Evolutionary conservation across 2,329 filamentous ascomycete genomes (phyloP).

Genomic region (Botrytis hyacinthi): DNA sequence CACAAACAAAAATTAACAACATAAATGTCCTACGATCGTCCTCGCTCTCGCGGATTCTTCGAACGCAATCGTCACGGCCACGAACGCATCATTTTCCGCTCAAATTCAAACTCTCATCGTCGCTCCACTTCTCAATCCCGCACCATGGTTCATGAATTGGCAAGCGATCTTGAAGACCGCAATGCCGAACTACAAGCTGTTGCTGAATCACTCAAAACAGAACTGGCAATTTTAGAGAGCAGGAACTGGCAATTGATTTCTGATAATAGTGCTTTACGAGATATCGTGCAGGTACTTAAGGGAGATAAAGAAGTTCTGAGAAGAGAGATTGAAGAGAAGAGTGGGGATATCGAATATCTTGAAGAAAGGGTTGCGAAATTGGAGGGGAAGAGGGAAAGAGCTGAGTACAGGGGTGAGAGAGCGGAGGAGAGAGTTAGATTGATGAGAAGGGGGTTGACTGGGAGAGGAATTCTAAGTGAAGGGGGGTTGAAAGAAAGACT

Average conservation of each 20-base stretch:
- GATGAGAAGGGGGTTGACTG: conserved; percentile 9
- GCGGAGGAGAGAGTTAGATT: conserved; percentile 8
- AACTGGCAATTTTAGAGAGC: not conserved
- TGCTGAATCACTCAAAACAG: not conserved
- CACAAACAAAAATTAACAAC: too few species aligned
- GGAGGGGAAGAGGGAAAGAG: not conserved
- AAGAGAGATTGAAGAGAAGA: not conserved
- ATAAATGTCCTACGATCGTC: conserved; percentile 9
- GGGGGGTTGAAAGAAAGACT: not conserved
- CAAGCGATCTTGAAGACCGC: conserved; percentile 8
- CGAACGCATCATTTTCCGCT: conserved; percentile 1
- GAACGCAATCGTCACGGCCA: not conserved
- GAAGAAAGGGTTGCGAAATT: not conserved
- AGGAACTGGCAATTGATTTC: not conserved
- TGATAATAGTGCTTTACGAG: not conserved
- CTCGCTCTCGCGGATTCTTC: not conserved
- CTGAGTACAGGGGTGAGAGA: not conserved
- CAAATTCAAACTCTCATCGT: not conserved
- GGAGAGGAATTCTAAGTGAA: not conserved
- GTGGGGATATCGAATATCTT: not conserved
- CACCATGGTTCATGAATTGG: not conserved
- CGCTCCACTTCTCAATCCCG: not conserved
- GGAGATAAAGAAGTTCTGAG: not conserved
- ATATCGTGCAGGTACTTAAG: not conserved
- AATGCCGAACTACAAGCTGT: not conserved